phyloP scores from a whole-genome alignment of 225 moss, liverwort and hornwort genomes.

The Takakia lepidozioides region DNA sequence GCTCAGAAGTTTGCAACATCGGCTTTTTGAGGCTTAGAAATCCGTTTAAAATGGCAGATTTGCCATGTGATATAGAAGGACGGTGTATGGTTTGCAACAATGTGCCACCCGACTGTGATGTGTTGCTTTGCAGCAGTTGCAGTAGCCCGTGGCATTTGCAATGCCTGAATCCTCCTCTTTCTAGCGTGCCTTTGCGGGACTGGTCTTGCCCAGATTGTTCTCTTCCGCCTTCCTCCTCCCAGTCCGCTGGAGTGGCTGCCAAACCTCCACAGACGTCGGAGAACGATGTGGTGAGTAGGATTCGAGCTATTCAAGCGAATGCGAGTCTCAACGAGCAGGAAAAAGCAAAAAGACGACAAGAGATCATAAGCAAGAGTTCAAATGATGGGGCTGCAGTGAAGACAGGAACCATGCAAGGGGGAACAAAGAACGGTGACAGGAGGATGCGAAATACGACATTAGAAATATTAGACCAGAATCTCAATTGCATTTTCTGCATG shows the following conservation, averaged over 20 bases:
- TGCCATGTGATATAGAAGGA: constrained; percentile 90
- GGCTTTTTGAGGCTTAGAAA: too few species aligned
- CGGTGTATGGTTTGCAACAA: constrained; percentile 88
- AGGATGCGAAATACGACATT: constrained; percentile 55
- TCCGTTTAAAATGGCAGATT: constrained; percentile 48
- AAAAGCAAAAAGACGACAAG: constrained; percentile 81
- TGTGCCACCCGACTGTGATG: constrained; percentile 51
- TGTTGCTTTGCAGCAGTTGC: constrained; percentile 79
- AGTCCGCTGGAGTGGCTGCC: background rate
- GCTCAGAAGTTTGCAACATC: too few species aligned
- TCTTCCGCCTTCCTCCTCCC: constrained; percentile 9
- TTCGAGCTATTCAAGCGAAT: constrained; percentile 74
- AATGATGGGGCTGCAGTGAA: constrained; percentile 8
- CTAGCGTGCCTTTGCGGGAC: constrained; percentile 47
- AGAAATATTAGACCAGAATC: constrained; percentile 65
- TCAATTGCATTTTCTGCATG: constrained; percentile 92
- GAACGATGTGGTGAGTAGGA: constrained; percentile 41
- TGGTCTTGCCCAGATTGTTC: constrained; percentile 92
- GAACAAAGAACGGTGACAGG: constrained; percentile 11
- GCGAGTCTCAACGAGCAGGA: constrained; percentile 53
- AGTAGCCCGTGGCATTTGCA: constrained; percentile 93
- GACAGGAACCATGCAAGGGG: constrained; percentile 2
- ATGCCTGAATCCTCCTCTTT: constrained; percentile 67
- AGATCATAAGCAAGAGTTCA: constrained; percentile 59
- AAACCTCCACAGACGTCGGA: constrained; percentile 9